phyloP scores from a whole-genome alignment of 345 rosid genomes.

The Eucalyptus fibrosa region DNA sequence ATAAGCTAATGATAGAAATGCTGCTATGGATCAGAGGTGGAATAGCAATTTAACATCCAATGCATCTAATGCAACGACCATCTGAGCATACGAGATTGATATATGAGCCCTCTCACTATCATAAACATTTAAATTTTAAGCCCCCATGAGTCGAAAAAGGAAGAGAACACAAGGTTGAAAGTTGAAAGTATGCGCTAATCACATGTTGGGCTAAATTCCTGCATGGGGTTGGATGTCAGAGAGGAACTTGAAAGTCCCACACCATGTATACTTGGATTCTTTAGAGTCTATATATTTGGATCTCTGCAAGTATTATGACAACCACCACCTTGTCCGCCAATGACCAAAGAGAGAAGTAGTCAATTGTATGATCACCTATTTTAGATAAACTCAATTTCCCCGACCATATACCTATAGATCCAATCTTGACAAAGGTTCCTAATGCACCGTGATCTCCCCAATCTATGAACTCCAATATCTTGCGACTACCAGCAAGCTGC shows the following conservation, averaged over 20 bases:
- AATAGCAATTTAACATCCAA: not conserved
- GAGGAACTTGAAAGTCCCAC: not conserved
- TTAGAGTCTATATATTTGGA: not conserved
- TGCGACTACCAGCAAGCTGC: slow-evolving; percentile 80
- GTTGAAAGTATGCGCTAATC: not conserved
- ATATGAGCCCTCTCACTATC: not conserved
- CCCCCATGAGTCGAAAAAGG: not conserved
- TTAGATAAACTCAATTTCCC: not conserved
- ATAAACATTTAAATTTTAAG: not conserved
- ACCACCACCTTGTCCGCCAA: not conserved
- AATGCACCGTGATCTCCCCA: slow-evolving; percentile 81
- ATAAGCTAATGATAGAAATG: not conserved
- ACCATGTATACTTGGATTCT: not conserved
- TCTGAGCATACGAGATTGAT: not conserved
- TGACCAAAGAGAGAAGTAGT: not conserved
- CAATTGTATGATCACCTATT: not conserved
- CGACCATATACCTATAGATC: slow-evolving; percentile 56
- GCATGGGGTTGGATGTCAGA: not conserved
- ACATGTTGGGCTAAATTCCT: not conserved
- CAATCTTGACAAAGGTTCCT: slow-evolving; percentile 74
- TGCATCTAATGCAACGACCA: not conserved
- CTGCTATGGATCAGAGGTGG: not conserved
- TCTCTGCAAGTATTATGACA: not conserved
- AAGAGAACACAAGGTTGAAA: not conserved
- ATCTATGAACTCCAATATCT: slow-evolving; percentile 90